A percentile compares a stretch with the other conserved stretches of the same genome.
These are phyloP conservation scores for Purshia tridentata DNA, from an alignment of 306 rosid species.

Conservation along the genomic window DNA sequence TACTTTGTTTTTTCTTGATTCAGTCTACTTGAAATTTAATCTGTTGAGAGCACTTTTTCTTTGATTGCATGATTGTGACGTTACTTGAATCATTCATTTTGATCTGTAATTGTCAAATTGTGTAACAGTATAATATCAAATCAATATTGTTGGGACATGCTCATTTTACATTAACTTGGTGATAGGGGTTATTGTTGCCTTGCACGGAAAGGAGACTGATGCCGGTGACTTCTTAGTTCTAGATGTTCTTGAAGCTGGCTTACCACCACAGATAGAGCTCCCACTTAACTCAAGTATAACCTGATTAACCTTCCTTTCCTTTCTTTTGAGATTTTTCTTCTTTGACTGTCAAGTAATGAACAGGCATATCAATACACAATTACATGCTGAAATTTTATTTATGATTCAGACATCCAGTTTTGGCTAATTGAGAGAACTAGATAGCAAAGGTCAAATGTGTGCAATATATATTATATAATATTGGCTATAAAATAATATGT, in stretches of 20 bases:
- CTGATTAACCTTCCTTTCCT: slow-evolving; percentile 9
- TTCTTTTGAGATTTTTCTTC: background rate
- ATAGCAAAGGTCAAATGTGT: background rate
- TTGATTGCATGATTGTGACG: background rate
- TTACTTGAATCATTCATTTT: background rate
- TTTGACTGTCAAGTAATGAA: background rate
- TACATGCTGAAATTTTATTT: background rate
- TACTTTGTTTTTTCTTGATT: background rate
- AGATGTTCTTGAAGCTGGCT: slow-evolving; percentile 89
- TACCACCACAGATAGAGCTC: slow-evolving; percentile 77
- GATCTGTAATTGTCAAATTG: background rate
- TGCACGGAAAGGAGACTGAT: slow-evolving; percentile 72
- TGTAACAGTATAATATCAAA: background rate
- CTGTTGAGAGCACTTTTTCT: background rate
- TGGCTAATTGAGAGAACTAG: background rate
- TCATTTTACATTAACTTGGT: slow-evolving; percentile 30
- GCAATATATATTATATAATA: background rate
- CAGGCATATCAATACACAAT: background rate
- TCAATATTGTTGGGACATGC: slow-evolving; percentile 13
- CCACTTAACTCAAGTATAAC: slow-evolving; percentile 67
- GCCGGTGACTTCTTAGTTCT: slow-evolving; percentile 75
- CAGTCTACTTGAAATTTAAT: background rate
- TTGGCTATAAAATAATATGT: background rate
- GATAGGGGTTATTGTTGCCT: slow-evolving; percentile 71
- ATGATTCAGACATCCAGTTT: background rate